A percentile compares a stretch with the other conserved stretches of the same genome.
Evolutionary conservation across 345 rosid species (phyloP).

Genomic region (Pistacia integerrima): DNA sequence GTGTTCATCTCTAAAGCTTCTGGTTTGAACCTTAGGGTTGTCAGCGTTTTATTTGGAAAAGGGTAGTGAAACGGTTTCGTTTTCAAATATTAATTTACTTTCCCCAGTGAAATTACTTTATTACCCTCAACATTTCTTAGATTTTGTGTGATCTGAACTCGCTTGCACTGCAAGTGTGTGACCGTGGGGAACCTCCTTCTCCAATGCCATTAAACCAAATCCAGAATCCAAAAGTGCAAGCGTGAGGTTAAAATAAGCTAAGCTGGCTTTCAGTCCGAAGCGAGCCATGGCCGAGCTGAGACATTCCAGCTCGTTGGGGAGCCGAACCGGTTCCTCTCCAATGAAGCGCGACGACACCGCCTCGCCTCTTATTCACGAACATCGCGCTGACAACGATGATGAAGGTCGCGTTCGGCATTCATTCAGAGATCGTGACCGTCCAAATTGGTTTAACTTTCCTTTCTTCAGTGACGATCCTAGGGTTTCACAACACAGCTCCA

Average conservation of each 20-base stretch:
- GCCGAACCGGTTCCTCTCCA: constrained; percentile 85
- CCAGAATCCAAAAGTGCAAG: background rate
- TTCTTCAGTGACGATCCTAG: constrained; percentile 78
- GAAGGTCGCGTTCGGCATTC: constrained; percentile 60
- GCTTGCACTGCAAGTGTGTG: background rate
- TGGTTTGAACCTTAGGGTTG: background rate
- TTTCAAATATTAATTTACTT: background rate
- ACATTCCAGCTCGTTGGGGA: constrained; percentile 88
- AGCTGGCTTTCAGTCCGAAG: constrained; percentile 72
- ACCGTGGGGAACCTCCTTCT: background rate
- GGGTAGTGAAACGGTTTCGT: background rate
- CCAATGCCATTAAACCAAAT: constrained; percentile 2
- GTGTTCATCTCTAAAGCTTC: constrained; percentile 27
- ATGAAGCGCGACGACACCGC: constrained; percentile 82
- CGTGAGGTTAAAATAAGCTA: background rate
- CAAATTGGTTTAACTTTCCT: constrained; percentile 59
- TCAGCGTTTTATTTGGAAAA: background rate
- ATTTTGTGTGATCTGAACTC: background rate
- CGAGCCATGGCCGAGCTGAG: constrained; percentile 91
- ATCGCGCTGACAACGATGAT: constrained; percentile 45
- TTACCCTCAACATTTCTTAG: background rate
- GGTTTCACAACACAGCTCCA: constrained; percentile 59
- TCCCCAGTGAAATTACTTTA: background rate
- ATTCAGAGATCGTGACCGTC: constrained; percentile 81
- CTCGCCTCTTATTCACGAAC: constrained; percentile 74